phyloP scores from a whole-genome alignment of 441 rosid genomes.

The Euphorbia neoarborescens region DNA sequence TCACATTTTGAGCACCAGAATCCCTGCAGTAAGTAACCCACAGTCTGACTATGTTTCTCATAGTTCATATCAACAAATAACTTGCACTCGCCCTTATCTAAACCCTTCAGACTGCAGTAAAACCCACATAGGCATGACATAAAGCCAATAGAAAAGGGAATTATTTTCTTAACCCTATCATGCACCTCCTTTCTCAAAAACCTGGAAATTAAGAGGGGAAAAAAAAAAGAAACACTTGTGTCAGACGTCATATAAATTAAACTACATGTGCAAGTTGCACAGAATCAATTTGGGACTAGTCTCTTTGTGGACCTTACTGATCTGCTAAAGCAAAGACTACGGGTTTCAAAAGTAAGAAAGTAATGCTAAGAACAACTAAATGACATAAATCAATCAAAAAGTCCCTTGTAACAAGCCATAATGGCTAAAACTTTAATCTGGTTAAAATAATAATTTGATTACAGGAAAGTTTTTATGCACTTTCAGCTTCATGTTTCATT shows the following conservation, averaged over 20 bases:
- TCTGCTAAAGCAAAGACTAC: background rate
- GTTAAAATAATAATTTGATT: background rate
- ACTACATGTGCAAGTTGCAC: background rate
- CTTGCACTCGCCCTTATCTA: constrained; percentile 48
- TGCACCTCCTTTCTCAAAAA: constrained; percentile 48
- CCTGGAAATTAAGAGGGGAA: constrained; percentile 47
- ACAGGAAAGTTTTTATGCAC: background rate
- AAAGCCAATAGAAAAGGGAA: constrained; percentile 73
- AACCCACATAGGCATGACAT: constrained; percentile 74
- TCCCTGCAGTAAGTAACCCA: constrained; percentile 54
- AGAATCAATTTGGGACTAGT: background rate
- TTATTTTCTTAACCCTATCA: constrained; percentile 52
- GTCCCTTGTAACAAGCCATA: background rate
- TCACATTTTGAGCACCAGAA: constrained; percentile 91
- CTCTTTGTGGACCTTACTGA: background rate
- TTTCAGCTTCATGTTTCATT: background rate
- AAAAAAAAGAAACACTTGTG: constrained; percentile 17
- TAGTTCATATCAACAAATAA: constrained; percentile 39
- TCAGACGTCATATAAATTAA: background rate
- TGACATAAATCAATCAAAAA: background rate
- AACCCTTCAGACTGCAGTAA: constrained; percentile 28
- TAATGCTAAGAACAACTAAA: background rate
- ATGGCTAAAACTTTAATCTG: background rate
- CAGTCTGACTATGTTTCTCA: constrained; percentile 34
- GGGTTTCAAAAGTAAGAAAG: constrained; percentile 3